Evolutionary conservation across 2,329 filamentous ascomycete genomes (phyloP), one percentile per base, ranked within the genome.

Genomic region (Lizonia empirigonia): DNA sequence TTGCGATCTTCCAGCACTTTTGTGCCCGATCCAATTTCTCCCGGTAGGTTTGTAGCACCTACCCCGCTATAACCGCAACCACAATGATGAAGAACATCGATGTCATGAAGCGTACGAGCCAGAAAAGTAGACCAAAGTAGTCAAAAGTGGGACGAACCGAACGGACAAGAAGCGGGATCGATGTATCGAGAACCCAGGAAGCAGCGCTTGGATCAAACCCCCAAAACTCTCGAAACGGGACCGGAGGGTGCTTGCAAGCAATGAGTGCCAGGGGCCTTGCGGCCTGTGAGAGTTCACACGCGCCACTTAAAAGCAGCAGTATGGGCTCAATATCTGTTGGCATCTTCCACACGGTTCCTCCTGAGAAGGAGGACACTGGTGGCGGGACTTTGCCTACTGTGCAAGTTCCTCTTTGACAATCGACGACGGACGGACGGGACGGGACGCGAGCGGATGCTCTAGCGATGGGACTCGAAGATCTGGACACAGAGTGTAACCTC

Each of bases 311-410:
- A 33, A 48, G 51, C 41, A 46, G 22, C 33, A 33, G 20, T 26
- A 26, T 33, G 33, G 26, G 34, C 57, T 63, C 59, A 32, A 67
- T 62, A 55, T 60, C 67, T 58, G 54, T 57, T 62, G 65, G 62
- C 62, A 52, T 68, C 65, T 64, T 65, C 64, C 64, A 58, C 65
- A 45, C 57, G 39, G 49, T 52, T 48, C 50, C 33, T 27, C 46
- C 56, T 59, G 53, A 58, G 33, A 60, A 60, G 48, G 53, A 35
- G 36, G 37, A 45, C 55, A 58, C 59, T 52, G 51, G 59, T 57
- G 62, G 60, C 53, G 58, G 64, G 64, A 39, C 44, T 42, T 39
- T 56, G 58, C 65, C 65, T 59, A 50, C 58, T 60, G 46, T 55
- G 58, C 59, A 51, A 63, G 53, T 20, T 52, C 52, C 56, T 59